Base-by-base conservation (phyloP, 805 yeast species). In the Candida golubevii region DNA sequence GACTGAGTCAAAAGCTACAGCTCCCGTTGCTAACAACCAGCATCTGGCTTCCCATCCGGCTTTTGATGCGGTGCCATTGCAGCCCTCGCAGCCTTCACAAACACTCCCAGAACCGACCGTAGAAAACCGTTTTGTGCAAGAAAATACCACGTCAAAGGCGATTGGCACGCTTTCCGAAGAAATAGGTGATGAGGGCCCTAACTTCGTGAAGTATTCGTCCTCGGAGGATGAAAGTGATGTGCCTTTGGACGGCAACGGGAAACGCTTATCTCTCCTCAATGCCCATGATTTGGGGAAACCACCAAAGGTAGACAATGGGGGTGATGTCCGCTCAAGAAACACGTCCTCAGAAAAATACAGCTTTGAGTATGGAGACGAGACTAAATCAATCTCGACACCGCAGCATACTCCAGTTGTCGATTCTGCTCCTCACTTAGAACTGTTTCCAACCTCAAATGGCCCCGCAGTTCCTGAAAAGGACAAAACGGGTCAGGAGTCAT, bases 311-410 rank as follows among this genome's bases (percentile, higher is more conserved):
- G 55, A 54, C 26, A 33, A 46, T 5, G 57, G 49, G 15, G 38
- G 45, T 26, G 54, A 49, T 23, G 14, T 40, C 32, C 51, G 46
- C 13, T 48, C 54, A 5, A 41, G 56, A 34, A 49, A 49, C 28
- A 46, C 53, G 8, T 51, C 54, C 29, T 46, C 49, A 5, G 47
- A 61, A 33, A 63, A 57, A 44, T 67, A 67, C 53, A 67, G 73
- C 45, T 69, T 69, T 48, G 74, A 67, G 48, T 59, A 63, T 30
- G 74, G 74, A 32, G 74, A 69, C 39, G 74, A 69, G 35, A 53
- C 57, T 31, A 55, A 56, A 18, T 58, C 66, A 14, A 57, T 67
- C 18, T 51, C 58, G 5, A 58, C 69, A 2, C 70, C 72, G 2
- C 48, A 43, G 26, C 49, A 46, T 10, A 51, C 55, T 1, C 55